These are phyloP conservation scores for Quercus mongolica DNA, from an alignment of 306 rosid genomes.

Conservation along the genomic window DNA sequence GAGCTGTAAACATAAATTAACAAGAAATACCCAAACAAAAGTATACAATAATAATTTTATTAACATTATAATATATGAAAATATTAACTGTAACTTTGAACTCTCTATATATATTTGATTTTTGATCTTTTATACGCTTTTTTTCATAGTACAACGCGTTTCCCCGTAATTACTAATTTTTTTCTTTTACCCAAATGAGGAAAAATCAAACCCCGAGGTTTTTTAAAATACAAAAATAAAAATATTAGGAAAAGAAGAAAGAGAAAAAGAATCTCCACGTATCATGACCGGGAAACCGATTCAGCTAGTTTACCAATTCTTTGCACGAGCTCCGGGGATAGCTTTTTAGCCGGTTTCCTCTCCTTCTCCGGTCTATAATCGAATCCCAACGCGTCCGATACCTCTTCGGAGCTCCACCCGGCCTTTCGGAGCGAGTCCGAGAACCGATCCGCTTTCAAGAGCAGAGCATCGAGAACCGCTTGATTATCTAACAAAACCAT, in stretches of 20 bases:
- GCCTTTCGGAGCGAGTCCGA: slow-evolving; percentile 86
- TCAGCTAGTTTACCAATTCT: slow-evolving; percentile 83
- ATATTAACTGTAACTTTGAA: too few relatives aligned
- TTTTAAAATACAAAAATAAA: background rate
- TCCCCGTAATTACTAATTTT: slow-evolving; percentile 24
- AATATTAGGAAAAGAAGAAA: background rate
- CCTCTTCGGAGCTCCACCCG: slow-evolving; percentile 99
- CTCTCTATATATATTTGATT: background rate
- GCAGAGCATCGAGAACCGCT: slow-evolving; percentile 77
- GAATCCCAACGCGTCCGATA: slow-evolving; percentile 81
- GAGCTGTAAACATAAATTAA: slow-evolving; percentile 11
- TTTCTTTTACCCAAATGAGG: slow-evolving; percentile 18
- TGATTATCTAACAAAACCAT: slow-evolving; percentile 82
- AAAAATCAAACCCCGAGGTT: slow-evolving; percentile 31
- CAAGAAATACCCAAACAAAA: background rate
- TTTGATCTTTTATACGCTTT: slow-evolving; percentile 32
- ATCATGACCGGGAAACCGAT: slow-evolving; percentile 70
- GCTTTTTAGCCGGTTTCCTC: slow-evolving; percentile 71
- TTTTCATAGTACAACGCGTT: slow-evolving; percentile 48
- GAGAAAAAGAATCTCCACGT: slow-evolving; percentile 10
- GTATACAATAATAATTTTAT: background rate
- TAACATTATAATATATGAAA: background rate
- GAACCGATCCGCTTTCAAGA: slow-evolving; percentile 66
- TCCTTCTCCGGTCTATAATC: slow-evolving; percentile 91
- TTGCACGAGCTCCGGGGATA: slow-evolving; percentile 72